These are phyloP conservation scores for Penicillium brasilianum DNA, from an alignment of 2,329 filamentous ascomycete species.

Conservation along the genomic window DNA sequence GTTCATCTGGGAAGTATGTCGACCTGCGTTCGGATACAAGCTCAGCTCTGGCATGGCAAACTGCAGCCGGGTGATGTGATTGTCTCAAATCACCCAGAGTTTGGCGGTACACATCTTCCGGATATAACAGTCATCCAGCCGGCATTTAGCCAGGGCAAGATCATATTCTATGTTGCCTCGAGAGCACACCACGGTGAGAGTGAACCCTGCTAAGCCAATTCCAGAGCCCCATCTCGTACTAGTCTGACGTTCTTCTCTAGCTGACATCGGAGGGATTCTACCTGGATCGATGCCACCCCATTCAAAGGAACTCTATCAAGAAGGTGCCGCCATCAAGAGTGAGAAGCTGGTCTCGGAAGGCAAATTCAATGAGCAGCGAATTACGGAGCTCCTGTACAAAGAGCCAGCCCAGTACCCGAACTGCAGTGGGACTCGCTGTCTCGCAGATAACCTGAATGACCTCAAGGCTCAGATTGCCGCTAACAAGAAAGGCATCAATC, in stretches of 20 bases:
- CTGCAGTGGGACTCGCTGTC: conserved; percentile 74
- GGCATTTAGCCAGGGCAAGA: conserved; percentile 73
- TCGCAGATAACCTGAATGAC: conserved; percentile 80
- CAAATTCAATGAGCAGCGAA: conserved; percentile 72
- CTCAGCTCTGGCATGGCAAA: conserved; percentile 74
- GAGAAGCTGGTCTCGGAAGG: conserved; percentile 53
- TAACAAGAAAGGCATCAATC: conserved; percentile 78
- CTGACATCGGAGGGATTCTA: conserved; percentile 73
- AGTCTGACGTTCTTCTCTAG: conserved; percentile 16
- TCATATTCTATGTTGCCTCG: conserved; percentile 79
- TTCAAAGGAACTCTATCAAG: conserved; percentile 68
- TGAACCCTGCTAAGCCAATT: background rate
- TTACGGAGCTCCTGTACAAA: conserved; percentile 69
- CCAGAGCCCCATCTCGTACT: too few species aligned
- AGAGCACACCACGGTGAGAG: conserved; percentile 69
- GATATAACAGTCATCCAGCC: conserved; percentile 80
- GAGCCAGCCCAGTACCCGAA: conserved; percentile 74
- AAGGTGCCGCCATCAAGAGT: conserved; percentile 68
- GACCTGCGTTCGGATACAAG: conserved; percentile 75
- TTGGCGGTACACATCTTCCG: conserved; percentile 79
- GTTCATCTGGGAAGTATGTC: conserved; percentile 82
- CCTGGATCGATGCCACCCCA: conserved; percentile 78
- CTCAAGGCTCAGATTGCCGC: conserved; percentile 82
- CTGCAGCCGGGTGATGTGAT: conserved; percentile 77
- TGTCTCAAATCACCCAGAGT: conserved; percentile 80